Evolutionary conservation across 352 stramenopile genomes (phyloP), one percentile per base, ranked within the genome.

Genomic region (Globisporangium abappressorium): DNA sequence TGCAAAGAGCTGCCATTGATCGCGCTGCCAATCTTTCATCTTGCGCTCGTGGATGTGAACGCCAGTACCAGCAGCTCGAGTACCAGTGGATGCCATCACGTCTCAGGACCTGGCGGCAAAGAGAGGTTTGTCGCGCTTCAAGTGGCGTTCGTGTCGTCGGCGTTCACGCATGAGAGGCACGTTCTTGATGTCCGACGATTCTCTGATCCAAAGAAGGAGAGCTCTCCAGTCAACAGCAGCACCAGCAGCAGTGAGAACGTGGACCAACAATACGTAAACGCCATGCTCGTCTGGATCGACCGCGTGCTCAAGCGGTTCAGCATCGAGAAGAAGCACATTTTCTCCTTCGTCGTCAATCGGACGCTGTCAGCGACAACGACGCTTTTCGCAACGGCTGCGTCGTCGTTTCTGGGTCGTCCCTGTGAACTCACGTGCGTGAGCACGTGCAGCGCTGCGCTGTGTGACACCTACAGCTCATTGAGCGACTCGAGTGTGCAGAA

Each of bases 141-240:
- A 30, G 60, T 63, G 14, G n/a, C 49, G 15, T 71, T 64, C 41
- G 62, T 71, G 15, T 64, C 66, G 14, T 64, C 59, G 5, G n/a
- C 11, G 12, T 68, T 71, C 66, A 36, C 24, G 1, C 66, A 46
- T 14, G 62, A 68, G 53, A 54, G 51, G 14, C 43, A 59, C 49
- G 34, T 62, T 6, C 46, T 71, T 22, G 60, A 55, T 7, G 53
- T 71, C 38, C 49, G 26, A 36, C 66, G 53, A 9, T 38, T 62
- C 22, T 11, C 34, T 15, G 33, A 36, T 3, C 28, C n/a, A 34
- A 20, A 36, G 12, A 20, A 36, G 20, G 9, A 14, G 54, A 53
- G 20, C 4, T 8, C 26, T 22, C 12, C 22, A 12, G 12, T 26
- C 18, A 18, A 9, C 14, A 65, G 11, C 47, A 18, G 38, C 7